Evolutionary conservation across 2,329 filamentous ascomycete species (phyloP).

Genomic region (Bipolaris cookei): DNA sequence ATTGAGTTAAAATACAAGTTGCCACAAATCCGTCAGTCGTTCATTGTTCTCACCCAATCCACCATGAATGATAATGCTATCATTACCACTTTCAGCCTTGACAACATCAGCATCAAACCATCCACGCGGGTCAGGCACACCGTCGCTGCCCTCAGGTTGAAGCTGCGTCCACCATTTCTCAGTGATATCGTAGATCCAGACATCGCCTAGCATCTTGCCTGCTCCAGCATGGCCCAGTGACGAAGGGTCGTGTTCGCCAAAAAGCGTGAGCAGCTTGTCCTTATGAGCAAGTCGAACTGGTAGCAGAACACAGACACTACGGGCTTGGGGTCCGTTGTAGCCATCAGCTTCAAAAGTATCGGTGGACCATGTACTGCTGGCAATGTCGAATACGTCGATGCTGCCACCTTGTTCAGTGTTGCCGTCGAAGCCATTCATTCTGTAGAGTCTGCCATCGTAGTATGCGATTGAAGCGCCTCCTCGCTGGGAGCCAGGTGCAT

Average conservation of each 20-base stretch:
- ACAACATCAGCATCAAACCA: slow-evolving; percentile 62
- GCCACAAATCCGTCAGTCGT: slow-evolving; percentile 59
- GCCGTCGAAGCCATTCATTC: slow-evolving; percentile 83
- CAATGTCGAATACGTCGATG: slow-evolving; percentile 66
- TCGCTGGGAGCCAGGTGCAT: slow-evolving; percentile 70
- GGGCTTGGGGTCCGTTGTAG: slow-evolving; percentile 53
- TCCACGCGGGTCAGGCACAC: slow-evolving; percentile 53
- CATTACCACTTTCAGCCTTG: slow-evolving; percentile 35
- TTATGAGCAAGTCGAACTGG: slow-evolving; percentile 49
- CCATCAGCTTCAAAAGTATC: slow-evolving; percentile 53
- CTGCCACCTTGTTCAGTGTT: slow-evolving; percentile 71
- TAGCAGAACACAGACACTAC: slow-evolving; percentile 59
- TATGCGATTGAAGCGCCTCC: slow-evolving; percentile 72
- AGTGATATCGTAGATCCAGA: slow-evolving; percentile 55
- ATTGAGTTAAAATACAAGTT: slow-evolving; percentile 42
- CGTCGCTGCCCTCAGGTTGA: slow-evolving; percentile 27
- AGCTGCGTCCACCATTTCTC: slow-evolving; percentile 47
- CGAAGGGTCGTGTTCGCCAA: slow-evolving; percentile 62
- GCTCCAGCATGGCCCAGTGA: slow-evolving; percentile 61
- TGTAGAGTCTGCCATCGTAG: slow-evolving; percentile 69
- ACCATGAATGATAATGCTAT: slow-evolving; percentile 56
- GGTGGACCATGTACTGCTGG: slow-evolving; percentile 51
- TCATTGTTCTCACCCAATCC: slow-evolving; percentile 61
- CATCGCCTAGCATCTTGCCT: slow-evolving; percentile 62
- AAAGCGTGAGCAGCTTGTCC: slow-evolving; percentile 56